Evolutionary conservation across 257 asterid species (phyloP), one percentile per base, ranked within the genome.

Genomic region (Linderniella brevidens): DNA sequence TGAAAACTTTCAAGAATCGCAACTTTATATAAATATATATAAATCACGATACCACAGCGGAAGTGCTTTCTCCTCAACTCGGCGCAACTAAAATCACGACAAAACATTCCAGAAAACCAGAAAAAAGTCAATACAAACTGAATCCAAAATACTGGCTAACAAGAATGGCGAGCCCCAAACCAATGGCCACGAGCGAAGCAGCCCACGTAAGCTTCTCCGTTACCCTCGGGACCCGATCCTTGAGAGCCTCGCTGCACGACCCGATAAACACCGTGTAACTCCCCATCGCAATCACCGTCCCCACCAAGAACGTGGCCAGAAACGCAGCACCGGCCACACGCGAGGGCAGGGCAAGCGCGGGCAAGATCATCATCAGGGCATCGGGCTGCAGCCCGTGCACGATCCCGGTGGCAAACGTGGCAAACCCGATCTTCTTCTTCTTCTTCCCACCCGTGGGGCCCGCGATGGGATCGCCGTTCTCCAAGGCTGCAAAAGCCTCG

Each of bases 201-300:
- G 78, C 96, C 99, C 99, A 90, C 0, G 96, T 90, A 8, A 90
- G 94, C 65, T 90, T 85, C 79, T 90, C 99, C 0, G 99, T 90
- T 19, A 90, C 73, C 51, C 87, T 67, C 2, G 99, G 99, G 13
- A 90, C 58, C 61, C 88, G 63, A 14, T 90, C 94, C 73, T 90
- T 90, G 15, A 90, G 65, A 0, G 86, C 99, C 61, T 85, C 67
- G 49, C 99, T 81, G 56, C 93, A 82, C 10, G 99, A 85, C 0
- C 99, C 96, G 11, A 90, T 78, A 19, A 90, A 77, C 35, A 75
- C 94, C 0, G 96, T 90, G 56, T 90, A 90, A 49, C 96, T 90
- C 12, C 96, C 96, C 99, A 90, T 90, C 4, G 99, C 99, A 0
- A 86, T 46, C 19, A 90, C 96, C 0, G 99, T 90, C 52, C 99